Conservation (phyloP, 176 grass and related monocot species). For the Avena atlantica region DNA sequence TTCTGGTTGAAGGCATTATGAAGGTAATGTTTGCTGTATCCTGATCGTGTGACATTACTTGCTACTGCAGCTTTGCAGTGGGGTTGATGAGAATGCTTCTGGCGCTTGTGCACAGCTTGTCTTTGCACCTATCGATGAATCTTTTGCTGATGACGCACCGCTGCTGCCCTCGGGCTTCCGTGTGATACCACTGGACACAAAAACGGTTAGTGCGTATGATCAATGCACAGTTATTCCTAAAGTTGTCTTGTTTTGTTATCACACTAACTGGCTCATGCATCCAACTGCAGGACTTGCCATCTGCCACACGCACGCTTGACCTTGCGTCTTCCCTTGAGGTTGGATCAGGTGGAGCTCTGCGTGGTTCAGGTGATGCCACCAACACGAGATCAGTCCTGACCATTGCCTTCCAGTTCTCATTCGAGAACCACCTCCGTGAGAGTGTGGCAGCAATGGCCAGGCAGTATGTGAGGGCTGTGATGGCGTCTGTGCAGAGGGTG, state of each 20-base stretch:
- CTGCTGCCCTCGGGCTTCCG: conserved; percentile 92
- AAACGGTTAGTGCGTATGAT: conserved; percentile 50
- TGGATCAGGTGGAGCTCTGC: conserved; percentile 58
- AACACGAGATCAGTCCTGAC: conserved; percentile 76
- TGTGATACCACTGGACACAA: conserved; percentile 81
- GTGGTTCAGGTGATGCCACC: conserved; percentile 36
- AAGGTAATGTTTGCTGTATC: not conserved
- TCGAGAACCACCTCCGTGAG: conserved; percentile 82
- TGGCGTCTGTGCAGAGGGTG: conserved; percentile 87
- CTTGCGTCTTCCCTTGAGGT: conserved; percentile 84
- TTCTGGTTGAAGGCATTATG: not conserved
- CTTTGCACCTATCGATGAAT: conserved; percentile 96
- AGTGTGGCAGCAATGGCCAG: conserved; percentile 83
- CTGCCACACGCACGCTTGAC: conserved; percentile 75
- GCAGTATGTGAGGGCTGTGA: conserved; percentile 83
- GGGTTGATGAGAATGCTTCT: conserved; percentile 79
- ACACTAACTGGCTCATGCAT: not conserved
- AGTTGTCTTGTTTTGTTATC: not conserved
- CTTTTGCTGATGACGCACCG: conserved; percentile 89
- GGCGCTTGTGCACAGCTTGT: conserved; percentile 88
- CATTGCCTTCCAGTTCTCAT: conserved; percentile 92
- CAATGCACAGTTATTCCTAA: not conserved
- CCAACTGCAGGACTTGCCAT: conserved; percentile 54
- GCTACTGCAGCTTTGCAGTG: conserved; percentile 71
- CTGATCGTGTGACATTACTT: not conserved